phyloP scores from a whole-genome alignment of 2,329 filamentous ascomycete species.

The Rasamsonia emersonii region DNA sequence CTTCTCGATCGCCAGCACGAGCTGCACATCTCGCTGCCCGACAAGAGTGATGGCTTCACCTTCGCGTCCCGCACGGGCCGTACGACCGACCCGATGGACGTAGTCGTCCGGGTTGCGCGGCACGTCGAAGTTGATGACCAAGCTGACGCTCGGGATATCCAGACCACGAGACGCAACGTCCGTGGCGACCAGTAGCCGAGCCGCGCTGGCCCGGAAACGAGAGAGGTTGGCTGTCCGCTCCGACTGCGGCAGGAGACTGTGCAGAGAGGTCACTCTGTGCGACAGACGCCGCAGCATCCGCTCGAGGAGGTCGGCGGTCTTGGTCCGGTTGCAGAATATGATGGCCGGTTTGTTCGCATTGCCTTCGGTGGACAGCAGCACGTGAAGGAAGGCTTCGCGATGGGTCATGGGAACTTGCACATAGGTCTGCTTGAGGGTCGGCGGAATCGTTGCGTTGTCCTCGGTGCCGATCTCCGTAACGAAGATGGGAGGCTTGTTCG shows the following conservation, averaged over 20 bases:
- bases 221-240: constrained; percentile 82
- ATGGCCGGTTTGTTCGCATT: constrained; percentile 74
- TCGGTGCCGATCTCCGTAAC: constrained; percentile 74
- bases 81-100: constrained; percentile 91
- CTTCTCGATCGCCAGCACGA: constrained; percentile 82
- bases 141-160: constrained; percentile 82
- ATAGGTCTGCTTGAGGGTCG: constrained; percentile 74
- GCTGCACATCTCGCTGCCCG: constrained; percentile 83
- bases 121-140: constrained; percentile 93
- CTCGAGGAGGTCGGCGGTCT: constrained; percentile 81
- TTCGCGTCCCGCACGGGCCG: constrained; percentile 76
- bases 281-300: constrained; percentile 76
- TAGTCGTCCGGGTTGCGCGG: constrained; percentile 96
- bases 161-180: constrained; percentile 91
- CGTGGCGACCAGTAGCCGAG: constrained; percentile 84
- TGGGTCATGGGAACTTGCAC: constrained; percentile 84
- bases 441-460: constrained; percentile 64
- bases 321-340: constrained; percentile 88
- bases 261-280: constrained; percentile 84
- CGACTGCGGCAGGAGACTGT: constrained; percentile 76
- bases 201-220: constrained; percentile 81
- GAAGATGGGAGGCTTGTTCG: constrained; percentile 68
- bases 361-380: constrained; percentile 68
- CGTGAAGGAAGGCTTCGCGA: constrained; percentile 89
- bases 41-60: constrained; percentile 83